Evolutionary conservation across 495 filamentous ascomycete species (phyloP).

Genomic region (Durotheca rogersii): DNA sequence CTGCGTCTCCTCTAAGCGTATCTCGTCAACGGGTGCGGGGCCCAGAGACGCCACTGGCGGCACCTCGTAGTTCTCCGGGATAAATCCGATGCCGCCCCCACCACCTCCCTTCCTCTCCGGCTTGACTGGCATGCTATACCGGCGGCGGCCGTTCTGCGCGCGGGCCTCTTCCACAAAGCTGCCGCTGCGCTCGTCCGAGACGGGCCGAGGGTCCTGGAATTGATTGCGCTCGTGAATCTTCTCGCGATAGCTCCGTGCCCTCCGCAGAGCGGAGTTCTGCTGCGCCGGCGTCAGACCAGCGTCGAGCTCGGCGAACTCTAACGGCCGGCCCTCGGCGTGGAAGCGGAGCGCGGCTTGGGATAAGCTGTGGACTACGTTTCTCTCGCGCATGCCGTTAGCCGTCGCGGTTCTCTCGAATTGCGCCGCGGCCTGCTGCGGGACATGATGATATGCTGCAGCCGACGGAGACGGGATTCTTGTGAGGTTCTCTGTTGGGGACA

Average conservation of each 20-base stretch:
- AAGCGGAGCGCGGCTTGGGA: slow-evolving; percentile 39
- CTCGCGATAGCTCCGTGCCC: slow-evolving; percentile 15
- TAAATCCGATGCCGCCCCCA: slow-evolving; percentile 14
- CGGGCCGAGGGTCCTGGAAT: slow-evolving; percentile 14
- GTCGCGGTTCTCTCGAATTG: slow-evolving; percentile 53
- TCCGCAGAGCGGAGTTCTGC: slow-evolving; percentile 28
- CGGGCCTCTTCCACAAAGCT: slow-evolving; percentile 1
- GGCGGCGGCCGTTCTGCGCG: neutral
- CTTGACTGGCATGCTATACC: neutral
- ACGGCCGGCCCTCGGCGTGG: slow-evolving; percentile 30
- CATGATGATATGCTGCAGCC: slow-evolving; percentile 29
- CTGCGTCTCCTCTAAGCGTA: slow-evolving; percentile 28
- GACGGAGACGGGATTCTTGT: neutral
- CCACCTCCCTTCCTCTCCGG: slow-evolving; percentile 1
- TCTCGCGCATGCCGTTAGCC: slow-evolving; percentile 37
- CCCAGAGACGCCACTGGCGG: neutral
- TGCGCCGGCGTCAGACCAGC: slow-evolving; percentile 13
- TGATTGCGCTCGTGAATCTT: slow-evolving; percentile 21
- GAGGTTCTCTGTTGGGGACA: neutral
- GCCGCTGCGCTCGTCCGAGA: neutral
- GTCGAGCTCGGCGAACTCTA: slow-evolving; percentile 14
- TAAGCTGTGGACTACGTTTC: slow-evolving; percentile 42
- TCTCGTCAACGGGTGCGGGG: slow-evolving; percentile 13
- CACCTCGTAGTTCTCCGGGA: slow-evolving; percentile 12
- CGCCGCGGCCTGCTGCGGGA: slow-evolving; percentile 49